phyloP scores from a whole-genome alignment of 1,284 basidiomycete species.

The Vanrija humicola region DNA sequence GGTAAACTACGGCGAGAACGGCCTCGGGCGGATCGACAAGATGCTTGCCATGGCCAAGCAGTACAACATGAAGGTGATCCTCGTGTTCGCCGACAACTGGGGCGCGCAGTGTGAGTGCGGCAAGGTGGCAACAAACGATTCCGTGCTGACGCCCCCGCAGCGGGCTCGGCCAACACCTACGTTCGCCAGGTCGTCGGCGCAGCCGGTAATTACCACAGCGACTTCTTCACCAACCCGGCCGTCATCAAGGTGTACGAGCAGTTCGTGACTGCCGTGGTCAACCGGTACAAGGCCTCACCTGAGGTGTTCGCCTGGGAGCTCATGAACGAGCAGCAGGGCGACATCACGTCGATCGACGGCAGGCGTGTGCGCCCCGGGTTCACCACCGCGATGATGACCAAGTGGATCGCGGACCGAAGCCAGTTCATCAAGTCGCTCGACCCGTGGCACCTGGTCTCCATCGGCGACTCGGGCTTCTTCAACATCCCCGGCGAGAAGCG shows the following conservation, averaged over 20 bases:
- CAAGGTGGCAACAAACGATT: too few species aligned
- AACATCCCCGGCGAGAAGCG: conserved; percentile 55
- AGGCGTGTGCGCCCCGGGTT: conserved; percentile 44
- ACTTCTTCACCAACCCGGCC: conserved; percentile 57
- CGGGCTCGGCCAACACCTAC: background rate
- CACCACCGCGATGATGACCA: conserved; percentile 53
- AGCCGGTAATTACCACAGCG: conserved; percentile 52
- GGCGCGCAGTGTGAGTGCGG: too few species aligned
- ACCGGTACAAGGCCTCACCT: conserved; percentile 56
- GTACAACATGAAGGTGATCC: background rate
- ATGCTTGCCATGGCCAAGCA: background rate
- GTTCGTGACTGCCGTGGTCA: conserved; percentile 57
- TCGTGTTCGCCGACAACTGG: too few species aligned
- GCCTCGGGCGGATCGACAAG: background rate
- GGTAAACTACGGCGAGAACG: background rate
- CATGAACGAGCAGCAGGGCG: conserved; percentile 62
- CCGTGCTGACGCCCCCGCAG: background rate
- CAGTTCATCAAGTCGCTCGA: conserved; percentile 54
- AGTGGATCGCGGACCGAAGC: conserved; percentile 56
- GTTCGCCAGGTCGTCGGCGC: background rate
- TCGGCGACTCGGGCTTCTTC: conserved; percentile 60
- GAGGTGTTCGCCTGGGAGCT: conserved; percentile 61
- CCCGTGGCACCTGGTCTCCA: conserved; percentile 61
- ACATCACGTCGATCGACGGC: conserved; percentile 31
- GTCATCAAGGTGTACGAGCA: conserved; percentile 59